Conservation (phyloP, 148 eudicot genomes). For the Rhododendron ovatum region DNA sequence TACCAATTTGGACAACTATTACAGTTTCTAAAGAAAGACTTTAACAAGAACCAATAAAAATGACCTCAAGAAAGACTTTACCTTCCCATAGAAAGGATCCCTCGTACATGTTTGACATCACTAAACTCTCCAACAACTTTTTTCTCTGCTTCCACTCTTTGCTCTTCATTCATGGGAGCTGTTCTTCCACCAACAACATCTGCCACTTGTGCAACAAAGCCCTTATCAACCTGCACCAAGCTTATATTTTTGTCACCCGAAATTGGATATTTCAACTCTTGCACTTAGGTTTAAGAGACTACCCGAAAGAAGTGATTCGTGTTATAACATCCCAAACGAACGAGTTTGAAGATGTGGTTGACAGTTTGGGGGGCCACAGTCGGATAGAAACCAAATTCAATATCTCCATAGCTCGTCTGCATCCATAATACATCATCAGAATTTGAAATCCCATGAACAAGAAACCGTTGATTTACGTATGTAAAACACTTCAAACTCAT, state of each 20-base stretch:
- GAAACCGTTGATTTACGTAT: not conserved
- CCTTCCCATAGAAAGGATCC: conserved; percentile 99
- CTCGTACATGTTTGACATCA: conserved; percentile 88
- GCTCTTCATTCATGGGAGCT: conserved; percentile 87
- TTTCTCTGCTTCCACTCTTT: conserved; percentile 75
- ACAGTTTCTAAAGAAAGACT: not conserved
- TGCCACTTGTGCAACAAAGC: conserved; percentile 98
- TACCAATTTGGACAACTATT: not conserved
- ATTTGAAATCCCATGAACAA: not conserved
- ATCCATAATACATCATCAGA: conserved; percentile 3
- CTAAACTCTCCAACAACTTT: conserved; percentile 89
- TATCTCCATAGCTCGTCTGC: conserved; percentile 89
- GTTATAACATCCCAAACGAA: conserved; percentile 83
- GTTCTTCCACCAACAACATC: conserved; percentile 81
- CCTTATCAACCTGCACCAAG: conserved; percentile 76
- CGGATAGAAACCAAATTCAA: conserved; percentile 93
- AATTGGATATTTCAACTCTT: not conserved
- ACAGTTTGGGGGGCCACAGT: conserved; percentile 86
- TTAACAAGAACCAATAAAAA: not conserved
- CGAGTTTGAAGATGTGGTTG: conserved; percentile 94
- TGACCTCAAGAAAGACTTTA: conserved; percentile 14
- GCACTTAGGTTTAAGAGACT: conserved; percentile 3
- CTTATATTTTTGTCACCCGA: not conserved
- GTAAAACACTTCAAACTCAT: conserved; percentile 2
- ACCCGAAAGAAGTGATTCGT: conserved; percentile 98